Evolutionary conservation across 306 rosid species (phyloP).

Genomic region (Parietaria judaica): DNA sequence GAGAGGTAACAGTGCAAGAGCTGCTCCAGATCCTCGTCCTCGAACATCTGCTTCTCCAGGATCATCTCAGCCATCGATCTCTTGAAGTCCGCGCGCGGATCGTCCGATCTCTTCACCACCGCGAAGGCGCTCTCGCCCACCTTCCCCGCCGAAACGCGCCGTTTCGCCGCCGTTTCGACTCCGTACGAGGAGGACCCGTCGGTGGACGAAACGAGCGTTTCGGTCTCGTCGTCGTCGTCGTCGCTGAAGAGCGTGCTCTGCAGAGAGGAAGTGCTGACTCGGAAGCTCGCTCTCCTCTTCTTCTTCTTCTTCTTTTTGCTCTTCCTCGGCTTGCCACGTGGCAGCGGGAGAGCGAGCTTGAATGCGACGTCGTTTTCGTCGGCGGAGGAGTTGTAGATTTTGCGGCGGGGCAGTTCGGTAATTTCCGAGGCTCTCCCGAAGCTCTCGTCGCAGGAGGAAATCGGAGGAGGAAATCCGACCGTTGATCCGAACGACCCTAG

Average conservation of each 20-base stretch:
- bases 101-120: conserved; percentile 52
- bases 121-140: conserved; percentile 52
- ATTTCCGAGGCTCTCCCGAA: conserved; percentile 33
- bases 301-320: conserved; percentile 13
- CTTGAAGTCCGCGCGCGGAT: conserved; percentile 52
- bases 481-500: conserved; percentile 17
- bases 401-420: conserved; percentile 24
- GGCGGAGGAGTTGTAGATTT: conserved; percentile 38
- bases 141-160: conserved; percentile 35
- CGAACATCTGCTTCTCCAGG: conserved; percentile 50
- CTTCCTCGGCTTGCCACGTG: conserved; percentile 22
- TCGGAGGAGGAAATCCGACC: conserved; percentile 26
- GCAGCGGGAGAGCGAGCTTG: conserved; percentile 21
- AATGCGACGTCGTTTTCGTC: conserved; percentile 9
- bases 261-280: conserved; percentile 47
- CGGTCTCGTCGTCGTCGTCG: conserved; percentile 31
- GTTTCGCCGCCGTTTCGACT: conserved; percentile 12
- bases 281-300: neutral
- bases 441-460: conserved; percentile 40
- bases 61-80: conserved; percentile 62
- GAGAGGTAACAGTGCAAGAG: conserved; percentile 45
- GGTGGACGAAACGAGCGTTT: conserved; percentile 43
- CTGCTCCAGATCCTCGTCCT: conserved; percentile 38
- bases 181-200: conserved; percentile 24
- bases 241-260: conserved; percentile 46